These are phyloP conservation scores for Globomyces sp. DNA, from an alignment of 371 early-diverging fungal genomes.

Conservation along the genomic window DNA sequence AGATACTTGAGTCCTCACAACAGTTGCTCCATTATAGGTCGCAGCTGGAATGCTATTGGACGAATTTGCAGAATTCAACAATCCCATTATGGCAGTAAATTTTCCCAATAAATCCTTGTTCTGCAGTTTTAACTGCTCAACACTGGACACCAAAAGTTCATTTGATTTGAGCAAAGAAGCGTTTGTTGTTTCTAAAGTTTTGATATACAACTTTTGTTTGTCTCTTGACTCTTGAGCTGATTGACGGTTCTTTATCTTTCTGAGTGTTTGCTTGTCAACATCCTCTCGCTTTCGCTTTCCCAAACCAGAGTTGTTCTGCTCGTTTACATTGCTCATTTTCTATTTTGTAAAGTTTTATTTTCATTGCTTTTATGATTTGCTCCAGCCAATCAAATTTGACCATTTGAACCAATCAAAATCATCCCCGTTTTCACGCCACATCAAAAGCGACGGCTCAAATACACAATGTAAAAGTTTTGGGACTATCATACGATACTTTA, in stretches of 20 bases:
- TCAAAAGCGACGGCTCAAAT: no score
- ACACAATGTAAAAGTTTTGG: no score
- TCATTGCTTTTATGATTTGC: no score
- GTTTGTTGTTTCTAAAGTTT: neutral
- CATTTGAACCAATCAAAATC: no score
- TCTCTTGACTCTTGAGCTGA: constrained; percentile 13
- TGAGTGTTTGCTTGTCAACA: constrained; percentile 1
- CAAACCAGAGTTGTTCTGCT: no score
- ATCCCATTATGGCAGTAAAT: neutral
- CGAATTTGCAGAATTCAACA: neutral
- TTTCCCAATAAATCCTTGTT: neutral
- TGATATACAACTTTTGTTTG: constrained; percentile 11
- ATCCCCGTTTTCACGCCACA: no score
- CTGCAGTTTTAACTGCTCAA: neutral
- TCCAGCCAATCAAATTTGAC: no score
- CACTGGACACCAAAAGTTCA: neutral
- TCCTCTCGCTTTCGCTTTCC: constrained; percentile 2
- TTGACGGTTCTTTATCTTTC: constrained; percentile 3
- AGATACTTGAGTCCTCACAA: no score
- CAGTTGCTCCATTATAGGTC: neutral
- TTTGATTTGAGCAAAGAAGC: neutral
- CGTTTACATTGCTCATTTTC: no score
- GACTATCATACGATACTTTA: no score
- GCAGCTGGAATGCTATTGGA: neutral
- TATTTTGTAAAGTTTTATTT: no score